These are phyloP conservation scores for Trichoderma aggressivum DNA, from an alignment of 2,329 filamentous ascomycete species.

Conservation along the genomic window DNA sequence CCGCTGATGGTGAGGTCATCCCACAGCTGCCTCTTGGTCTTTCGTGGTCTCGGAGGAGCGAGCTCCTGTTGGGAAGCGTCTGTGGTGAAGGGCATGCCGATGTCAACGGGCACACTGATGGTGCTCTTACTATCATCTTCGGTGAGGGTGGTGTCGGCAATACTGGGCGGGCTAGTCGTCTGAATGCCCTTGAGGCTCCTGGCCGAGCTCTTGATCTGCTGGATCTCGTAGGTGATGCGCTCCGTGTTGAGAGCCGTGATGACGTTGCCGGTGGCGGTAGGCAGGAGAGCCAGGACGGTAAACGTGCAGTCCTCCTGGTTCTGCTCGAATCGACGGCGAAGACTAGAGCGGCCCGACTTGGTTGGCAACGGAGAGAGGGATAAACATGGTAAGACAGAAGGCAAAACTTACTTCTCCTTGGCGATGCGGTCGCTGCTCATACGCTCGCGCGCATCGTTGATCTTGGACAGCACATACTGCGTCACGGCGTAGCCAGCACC, in stretches of 20 bases:
- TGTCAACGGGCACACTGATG: conserved; percentile 72
- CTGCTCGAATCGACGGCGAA: conserved; percentile 94
- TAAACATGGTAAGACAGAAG: background rate
- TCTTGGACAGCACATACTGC: conserved; percentile 88
- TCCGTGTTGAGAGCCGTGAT: conserved; percentile 86
- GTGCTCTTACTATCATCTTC: conserved; percentile 82
- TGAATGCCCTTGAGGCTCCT: conserved; percentile 55
- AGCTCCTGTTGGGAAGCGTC: conserved; percentile 37
- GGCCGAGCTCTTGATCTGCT: conserved; percentile 77
- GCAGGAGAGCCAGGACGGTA: conserved; percentile 91
- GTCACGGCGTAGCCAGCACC: conserved; percentile 88
- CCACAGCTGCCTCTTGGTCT: conserved; percentile 92
- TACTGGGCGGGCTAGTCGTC: conserved; percentile 55
- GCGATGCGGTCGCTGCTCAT: conserved; percentile 95
- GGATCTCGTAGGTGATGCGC: conserved; percentile 86
- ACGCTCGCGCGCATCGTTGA: conserved; percentile 89
- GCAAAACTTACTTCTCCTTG: conserved; percentile 81
- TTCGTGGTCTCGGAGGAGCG: conserved; percentile 51
- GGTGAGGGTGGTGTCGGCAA: conserved; percentile 67
- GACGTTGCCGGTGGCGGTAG: conserved; percentile 86
- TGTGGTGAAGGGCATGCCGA: conserved; percentile 61
- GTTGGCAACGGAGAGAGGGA: background rate
- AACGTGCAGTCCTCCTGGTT: conserved; percentile 99
- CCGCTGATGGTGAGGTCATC: conserved; percentile 95
- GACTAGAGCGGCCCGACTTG: conserved; percentile 47